phyloP scores from a whole-genome alignment of 805 yeast species.

The Wickerhamiella nectarea region DNA sequence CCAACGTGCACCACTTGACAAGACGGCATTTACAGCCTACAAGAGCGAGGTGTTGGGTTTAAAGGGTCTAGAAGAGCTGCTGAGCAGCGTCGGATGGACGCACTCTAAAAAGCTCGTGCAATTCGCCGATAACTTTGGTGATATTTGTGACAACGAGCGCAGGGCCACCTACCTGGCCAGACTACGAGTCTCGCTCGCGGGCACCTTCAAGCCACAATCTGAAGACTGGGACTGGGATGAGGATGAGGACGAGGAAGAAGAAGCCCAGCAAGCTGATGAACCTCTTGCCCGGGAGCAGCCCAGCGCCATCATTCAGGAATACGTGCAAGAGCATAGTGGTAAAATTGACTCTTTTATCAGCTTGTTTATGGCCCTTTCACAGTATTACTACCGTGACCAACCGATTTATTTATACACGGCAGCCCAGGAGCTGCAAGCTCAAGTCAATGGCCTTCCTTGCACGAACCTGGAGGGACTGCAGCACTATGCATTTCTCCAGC shows the following conservation, averaged over 20 bases:
- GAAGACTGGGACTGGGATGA: constrained; percentile 20
- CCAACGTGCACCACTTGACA: constrained; percentile 11
- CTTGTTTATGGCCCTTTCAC: constrained; percentile 17
- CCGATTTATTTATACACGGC: constrained; percentile 16
- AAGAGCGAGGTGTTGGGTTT: constrained; percentile 9
- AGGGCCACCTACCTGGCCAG: constrained; percentile 10
- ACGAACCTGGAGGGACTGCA: constrained; percentile 5
- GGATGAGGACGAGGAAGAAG: constrained; percentile 15
- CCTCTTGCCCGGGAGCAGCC: background rate
- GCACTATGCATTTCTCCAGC: constrained; percentile 9
- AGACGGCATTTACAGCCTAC: constrained; percentile 3
- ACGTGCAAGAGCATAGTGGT: constrained; percentile 8
- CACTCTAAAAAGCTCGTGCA: constrained; percentile 9
- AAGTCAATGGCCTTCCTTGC: background rate
- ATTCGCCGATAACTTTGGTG: constrained; percentile 11
- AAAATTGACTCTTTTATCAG: constrained; percentile 11
- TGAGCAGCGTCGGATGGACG: constrained; percentile 4
- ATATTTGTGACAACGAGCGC: constrained; percentile 10
- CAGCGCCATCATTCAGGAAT: constrained; percentile 1
- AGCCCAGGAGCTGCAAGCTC: constrained; percentile 9
- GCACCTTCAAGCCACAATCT: background rate
- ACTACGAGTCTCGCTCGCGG: constrained; percentile 11
- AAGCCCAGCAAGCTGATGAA: constrained; percentile 4
- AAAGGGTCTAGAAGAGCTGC: constrained; percentile 10
- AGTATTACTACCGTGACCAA: constrained; percentile 13